Conservation (phyloP, 2,329 filamentous ascomycete species). For the Colletotrichum karsti region DNA sequence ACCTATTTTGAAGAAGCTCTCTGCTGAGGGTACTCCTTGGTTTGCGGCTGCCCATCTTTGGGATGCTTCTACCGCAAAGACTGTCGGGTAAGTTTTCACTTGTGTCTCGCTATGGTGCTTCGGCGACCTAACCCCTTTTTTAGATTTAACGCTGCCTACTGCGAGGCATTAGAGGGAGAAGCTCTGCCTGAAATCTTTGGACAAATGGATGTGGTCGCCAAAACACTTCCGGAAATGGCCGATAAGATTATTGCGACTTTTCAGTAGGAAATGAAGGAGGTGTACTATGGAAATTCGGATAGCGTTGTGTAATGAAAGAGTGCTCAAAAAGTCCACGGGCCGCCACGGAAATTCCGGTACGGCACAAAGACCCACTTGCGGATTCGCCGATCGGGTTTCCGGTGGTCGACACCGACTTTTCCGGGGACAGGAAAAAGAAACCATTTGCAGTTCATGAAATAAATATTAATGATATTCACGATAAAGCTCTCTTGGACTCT, state of each 20-base stretch:
- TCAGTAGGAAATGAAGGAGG: neutral
- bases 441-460: too few species aligned
- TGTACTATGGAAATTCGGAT: too few species aligned
- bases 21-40: constrained; percentile 51
- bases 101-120: neutral
- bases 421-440: too few species aligned
- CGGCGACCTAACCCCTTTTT: neutral
- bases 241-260: constrained; percentile 42
- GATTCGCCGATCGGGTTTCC: too few species aligned
- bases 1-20: constrained; percentile 51
- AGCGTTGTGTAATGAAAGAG: too few species aligned
- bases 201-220: constrained; percentile 59
- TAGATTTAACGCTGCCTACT: constrained; percentile 61
- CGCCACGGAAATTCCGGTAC: too few species aligned
- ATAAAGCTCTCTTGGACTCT: too few species aligned
- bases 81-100: constrained; percentile 45
- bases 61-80: constrained; percentile 63
- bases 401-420: too few species aligned
- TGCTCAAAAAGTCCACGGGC: too few species aligned
- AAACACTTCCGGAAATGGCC: constrained; percentile 57
- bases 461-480: too few species aligned
- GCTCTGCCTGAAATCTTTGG: constrained; percentile 46
- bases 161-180: constrained; percentile 38
- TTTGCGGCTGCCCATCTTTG: constrained; percentile 69
- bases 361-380: too few species aligned